Base-by-base conservation (phyloP, 345 rosid species). In the Citropsis articulata region DNA sequence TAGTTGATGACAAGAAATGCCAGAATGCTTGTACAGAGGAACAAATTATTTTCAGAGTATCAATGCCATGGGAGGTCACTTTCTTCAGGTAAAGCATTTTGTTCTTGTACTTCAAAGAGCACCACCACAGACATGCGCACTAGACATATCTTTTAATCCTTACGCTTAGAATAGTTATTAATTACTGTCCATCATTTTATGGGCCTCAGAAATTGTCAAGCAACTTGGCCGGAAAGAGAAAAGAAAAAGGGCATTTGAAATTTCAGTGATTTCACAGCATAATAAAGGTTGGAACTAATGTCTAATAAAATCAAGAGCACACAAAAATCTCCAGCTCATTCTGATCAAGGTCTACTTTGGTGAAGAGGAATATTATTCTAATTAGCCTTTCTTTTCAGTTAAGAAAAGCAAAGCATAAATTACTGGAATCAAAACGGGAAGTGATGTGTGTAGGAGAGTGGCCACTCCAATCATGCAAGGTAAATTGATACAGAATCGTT, bases 111-210 rank as follows among this genome's bases (percentile, higher is more conserved):
- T 66, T 56, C 69, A 24, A 16, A 50, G 56, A 61, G 69, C n/a
- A 68, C 72, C 72, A 67, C 79, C 76, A 75, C 66, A 36, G 45
- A 66, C 67, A 50, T n/a, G 80, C 66, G 76, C 80, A 82, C 67
- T 76, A 67, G 80, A 77, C 59, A 55, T 31, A 36, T 50, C 36
- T 40, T 64, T 60, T 40, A 65, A 61, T 70, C 63, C 75, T 71
- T 55, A 61, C 63, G 57, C 30, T 65, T 48, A 45, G 4, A 31
- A 36, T 25, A 63, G 45, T 56, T 48, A 72, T 63, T 35, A 14
- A 69, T 63, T 50, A 83, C 22, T 38, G 40, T 53, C 72, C 74
- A 33, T 72, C 71, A 65, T 71, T 45, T 71, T 63, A 83, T 61
- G 42, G 75, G 75, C 73, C 40, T 27, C 31, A 45, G 69, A 75